Evolutionary conservation across 805 yeast genomes (phyloP).

Genomic region (Ogataea parapolymorpha): DNA sequence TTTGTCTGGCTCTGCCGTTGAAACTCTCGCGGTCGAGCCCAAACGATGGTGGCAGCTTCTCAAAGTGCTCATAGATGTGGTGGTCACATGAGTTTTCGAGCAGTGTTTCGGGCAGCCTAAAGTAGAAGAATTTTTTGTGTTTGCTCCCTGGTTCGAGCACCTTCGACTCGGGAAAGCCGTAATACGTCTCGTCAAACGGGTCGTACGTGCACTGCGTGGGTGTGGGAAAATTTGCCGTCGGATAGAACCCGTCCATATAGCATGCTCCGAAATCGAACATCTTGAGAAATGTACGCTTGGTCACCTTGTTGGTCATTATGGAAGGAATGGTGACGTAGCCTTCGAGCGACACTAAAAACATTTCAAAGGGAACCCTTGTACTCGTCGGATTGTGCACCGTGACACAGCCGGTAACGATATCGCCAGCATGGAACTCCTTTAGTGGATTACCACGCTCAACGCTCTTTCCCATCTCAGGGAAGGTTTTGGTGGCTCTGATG

Average conservation of each 20-base stretch:
- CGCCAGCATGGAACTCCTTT: conserved; percentile 63
- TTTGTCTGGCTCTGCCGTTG: conserved; percentile 23
- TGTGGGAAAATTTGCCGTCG: conserved; percentile 21
- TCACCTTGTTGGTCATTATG: conserved; percentile 3
- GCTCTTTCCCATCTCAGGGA: conserved; percentile 31
- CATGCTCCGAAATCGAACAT: conserved; percentile 48
- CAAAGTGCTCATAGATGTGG: conserved; percentile 31
- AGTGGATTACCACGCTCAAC: conserved; percentile 31
- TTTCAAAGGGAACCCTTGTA: conserved; percentile 48
- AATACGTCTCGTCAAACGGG: conserved; percentile 24
- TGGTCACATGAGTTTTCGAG: conserved; percentile 50
- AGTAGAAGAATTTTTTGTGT: conserved; percentile 55
- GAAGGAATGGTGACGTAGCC: conserved; percentile 36
- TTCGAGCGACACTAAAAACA: conserved; percentile 55
- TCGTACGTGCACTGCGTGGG: conserved; percentile 18
- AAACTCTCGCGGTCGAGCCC: conserved; percentile 33
- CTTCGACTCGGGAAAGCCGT: conserved; percentile 41
- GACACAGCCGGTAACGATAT: conserved; percentile 54
- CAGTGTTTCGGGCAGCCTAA: conserved; percentile 49
- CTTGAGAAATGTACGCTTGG: conserved; percentile 37
- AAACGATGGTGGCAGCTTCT: conserved; percentile 38
- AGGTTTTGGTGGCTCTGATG: conserved; percentile 38
- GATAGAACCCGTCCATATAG: conserved; percentile 40
- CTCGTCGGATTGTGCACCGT: conserved; percentile 38
- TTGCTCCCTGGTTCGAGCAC: conserved; percentile 42